Base-by-base conservation (phyloP, 1,284 basidiomycete species). In the Pyrrhoderma lamaoense region DNA sequence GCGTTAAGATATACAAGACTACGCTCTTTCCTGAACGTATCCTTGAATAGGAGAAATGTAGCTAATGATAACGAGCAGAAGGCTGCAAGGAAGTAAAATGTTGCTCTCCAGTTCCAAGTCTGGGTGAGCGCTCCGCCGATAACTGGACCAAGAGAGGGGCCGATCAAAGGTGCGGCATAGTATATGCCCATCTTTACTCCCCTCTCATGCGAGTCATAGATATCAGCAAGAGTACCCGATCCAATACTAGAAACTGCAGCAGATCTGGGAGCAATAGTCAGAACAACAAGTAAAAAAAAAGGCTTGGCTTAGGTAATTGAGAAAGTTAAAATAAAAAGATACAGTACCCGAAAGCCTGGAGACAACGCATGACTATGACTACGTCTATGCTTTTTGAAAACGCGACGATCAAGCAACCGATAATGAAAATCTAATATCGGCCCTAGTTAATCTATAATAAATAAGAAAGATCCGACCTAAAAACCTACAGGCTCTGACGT, bases 21-120 rank as follows among this genome's bases (percentile, higher is more conserved):
- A 23, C 91, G 80, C 62, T 93, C 88, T 51, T 74, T 70, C 13
- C 91, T 77, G 70, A 89, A 93, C 1, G 89, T 90, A 60, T 93
- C 91, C 49, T 79, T 80, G 70, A 91, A 84, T 49, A 84, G 64
- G 34, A 81, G 53, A 66, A 90, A 90, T n/a, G 73, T 67, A 44
- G 79, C 45, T 46, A 78, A 70, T 56, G 75, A 77, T 39, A 74
- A 47, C 3, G 77, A 78, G 5, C 78, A 79, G 48, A 84, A 74
- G 42, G 81, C 81, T 1, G 77, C 70, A 21, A 92, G 74, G 64
- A 92, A 90, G 75, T 88, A 93, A 64, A 93, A 89, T 0, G 81
- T 79, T 4, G 80, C 78, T 25, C 86, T 76, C 90, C 91, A 93
- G 52, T 71, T 73, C 62, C 84, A 84, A 0, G 71, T 75, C 56